Evolutionary conservation across 371 early-diverging fungal species (phyloP).

Genomic region (Mucor mucedo): DNA sequence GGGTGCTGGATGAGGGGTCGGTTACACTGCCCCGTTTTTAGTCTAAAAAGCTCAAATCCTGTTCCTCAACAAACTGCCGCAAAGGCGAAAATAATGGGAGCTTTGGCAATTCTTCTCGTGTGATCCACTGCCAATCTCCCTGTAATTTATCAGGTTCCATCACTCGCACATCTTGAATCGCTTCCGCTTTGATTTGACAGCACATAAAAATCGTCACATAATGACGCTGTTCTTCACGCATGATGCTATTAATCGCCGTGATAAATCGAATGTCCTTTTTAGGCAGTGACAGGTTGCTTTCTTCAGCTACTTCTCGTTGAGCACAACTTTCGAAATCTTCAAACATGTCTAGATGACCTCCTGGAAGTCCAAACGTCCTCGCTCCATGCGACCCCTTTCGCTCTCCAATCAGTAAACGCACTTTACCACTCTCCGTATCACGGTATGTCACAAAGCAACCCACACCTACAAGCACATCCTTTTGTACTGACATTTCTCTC

Average conservation of each 20-base stretch:
- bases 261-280: constrained; percentile 39
- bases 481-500: constrained; percentile 5
- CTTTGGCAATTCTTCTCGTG: constrained; percentile 39
- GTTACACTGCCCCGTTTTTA: neutral
- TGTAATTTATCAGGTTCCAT: constrained; percentile 69
- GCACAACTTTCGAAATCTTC: constrained; percentile 69
- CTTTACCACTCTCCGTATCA: constrained; percentile 27
- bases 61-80: constrained; percentile 20
- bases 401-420: constrained; percentile 55
- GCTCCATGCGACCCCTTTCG: constrained; percentile 70
- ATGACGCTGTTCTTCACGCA: constrained; percentile 58
- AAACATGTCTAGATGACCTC: constrained; percentile 68
- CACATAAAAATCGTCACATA: constrained; percentile 71
- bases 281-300: constrained; percentile 55
- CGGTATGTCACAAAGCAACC: constrained; percentile 48
- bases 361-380: constrained; percentile 67
- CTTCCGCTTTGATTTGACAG: constrained; percentile 27
- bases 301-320: constrained; percentile 63
- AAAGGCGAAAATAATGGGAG: constrained; percentile 55
- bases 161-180: constrained; percentile 27
- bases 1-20: neutral
- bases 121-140: constrained; percentile 62
- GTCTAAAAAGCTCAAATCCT: constrained; percentile 19
- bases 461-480: constrained; percentile 55
- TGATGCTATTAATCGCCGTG: constrained; percentile 64